phyloP scores from a whole-genome alignment of 768 basidiomycete species.

The Sporobolomyces phaffii region DNA sequence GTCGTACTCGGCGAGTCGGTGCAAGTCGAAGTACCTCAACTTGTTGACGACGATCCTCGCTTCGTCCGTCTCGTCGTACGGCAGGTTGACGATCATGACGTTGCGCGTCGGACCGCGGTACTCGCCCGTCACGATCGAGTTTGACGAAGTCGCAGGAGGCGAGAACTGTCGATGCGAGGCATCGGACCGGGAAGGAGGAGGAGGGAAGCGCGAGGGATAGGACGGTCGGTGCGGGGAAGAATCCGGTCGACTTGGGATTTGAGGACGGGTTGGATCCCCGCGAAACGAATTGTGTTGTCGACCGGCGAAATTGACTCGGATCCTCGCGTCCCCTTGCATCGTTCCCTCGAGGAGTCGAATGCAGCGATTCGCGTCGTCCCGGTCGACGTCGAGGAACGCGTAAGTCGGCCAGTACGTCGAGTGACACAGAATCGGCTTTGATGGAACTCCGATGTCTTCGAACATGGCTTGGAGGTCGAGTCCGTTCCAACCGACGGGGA shows the following conservation, averaged over 20 bases:
- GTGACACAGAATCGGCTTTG: neutral
- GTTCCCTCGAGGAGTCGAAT: neutral
- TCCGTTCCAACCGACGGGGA: neutral
- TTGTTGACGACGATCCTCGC: constrained; percentile 2
- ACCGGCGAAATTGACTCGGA: neutral
- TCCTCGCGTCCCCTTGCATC: neutral
- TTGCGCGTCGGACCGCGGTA: too few species aligned
- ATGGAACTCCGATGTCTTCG: neutral
- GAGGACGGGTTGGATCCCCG: neutral
- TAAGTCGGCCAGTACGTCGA: constrained; percentile 5
- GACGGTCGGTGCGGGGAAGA: neutral
- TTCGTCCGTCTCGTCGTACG: neutral
- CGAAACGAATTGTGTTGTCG: neutral
- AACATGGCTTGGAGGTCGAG: neutral
- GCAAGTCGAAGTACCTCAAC: neutral
- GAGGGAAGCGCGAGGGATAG: neutral
- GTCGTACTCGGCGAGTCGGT: neutral
- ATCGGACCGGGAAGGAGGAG: neutral
- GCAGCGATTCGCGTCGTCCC: neutral
- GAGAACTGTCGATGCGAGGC: neutral
- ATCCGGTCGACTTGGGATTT: too few species aligned
- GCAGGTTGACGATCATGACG: neutral
- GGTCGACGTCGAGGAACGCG: constrained; percentile 5
- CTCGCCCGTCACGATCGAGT: too few species aligned
- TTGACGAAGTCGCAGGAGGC: neutral